Conservation (phyloP, 2,329 filamentous ascomycete genomes). For the Colletotrichum sojae region DNA sequence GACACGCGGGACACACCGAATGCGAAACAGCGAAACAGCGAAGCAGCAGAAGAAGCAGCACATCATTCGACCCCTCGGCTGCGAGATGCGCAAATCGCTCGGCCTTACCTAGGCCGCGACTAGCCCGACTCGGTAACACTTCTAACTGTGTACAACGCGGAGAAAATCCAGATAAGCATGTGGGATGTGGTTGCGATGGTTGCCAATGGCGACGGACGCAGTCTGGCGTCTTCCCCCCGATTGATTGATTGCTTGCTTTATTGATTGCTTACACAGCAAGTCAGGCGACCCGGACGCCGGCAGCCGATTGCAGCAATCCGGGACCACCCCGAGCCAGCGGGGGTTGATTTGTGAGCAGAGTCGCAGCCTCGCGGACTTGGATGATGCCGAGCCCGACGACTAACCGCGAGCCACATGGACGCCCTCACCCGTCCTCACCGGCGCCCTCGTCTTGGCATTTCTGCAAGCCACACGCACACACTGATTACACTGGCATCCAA, state of each 20-base stretch:
- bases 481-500: no score
- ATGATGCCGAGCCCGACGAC: slow-evolving; percentile 36
- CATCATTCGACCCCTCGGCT: slow-evolving; percentile 1
- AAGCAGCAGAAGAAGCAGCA: neutral
- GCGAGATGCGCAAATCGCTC: slow-evolving; percentile 20
- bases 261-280: slow-evolving; percentile 35
- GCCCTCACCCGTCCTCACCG: slow-evolving; percentile 5
- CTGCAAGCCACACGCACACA: slow-evolving; percentile 7
- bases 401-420: slow-evolving; percentile 17
- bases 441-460: slow-evolving; percentile 25
- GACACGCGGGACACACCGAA: slow-evolving; percentile 22
- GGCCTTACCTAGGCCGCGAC: slow-evolving; percentile 12
- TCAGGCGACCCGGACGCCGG: slow-evolving; percentile 10
- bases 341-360: slow-evolving; percentile 32
- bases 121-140: slow-evolving; percentile 16
- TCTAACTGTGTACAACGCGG: neutral
- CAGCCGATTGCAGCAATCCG: slow-evolving; percentile 15
- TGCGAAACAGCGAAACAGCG: slow-evolving; percentile 17
- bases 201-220: slow-evolving; percentile 21
- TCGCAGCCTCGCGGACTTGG: slow-evolving; percentile 30
- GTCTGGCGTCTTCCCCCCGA: neutral
- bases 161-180: slow-evolving; percentile 24
- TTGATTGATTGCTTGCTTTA: neutral
- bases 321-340: neutral
- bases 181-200: slow-evolving; percentile 33